Evolutionary conservation across 2,329 filamentous ascomycete species (phyloP), one percentile per base, ranked within the genome.

Genomic region (Pyrenophora teres): DNA sequence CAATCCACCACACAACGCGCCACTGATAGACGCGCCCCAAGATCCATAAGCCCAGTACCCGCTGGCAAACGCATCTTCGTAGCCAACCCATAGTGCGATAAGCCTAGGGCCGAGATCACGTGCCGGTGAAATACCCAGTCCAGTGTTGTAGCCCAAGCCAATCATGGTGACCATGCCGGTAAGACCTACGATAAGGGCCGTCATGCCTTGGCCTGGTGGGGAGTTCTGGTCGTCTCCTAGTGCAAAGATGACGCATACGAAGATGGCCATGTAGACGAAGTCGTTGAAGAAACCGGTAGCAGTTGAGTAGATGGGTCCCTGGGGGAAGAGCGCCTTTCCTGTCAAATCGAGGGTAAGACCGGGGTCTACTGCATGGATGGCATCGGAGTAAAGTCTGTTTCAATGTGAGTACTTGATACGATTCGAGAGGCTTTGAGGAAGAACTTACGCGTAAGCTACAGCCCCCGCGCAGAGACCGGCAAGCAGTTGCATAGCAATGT

Each of bases 91-190:
- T 65, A 85, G 87, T 1, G 82, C 82, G 52, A 88, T 81, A 21
- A 90, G 74, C n/a, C 87, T 78, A 2, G 87, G 87, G 0, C 87
- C 87, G 64, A 90, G 87, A 61, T 90, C 87, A 68, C 87, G 81
- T 18, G 87, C 87, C 36, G 88, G 73, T 60, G 89, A 89, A 55
- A 90, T 87, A 9, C 86, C 70, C 6, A 67, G 56, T 30, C 68
- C 68, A 4, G 62, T 67, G 36, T 69, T 69, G 52, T 67, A 68
- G 7, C 64, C 65, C 6, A 68, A 49, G 0, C 62, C 57, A 2
- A 69, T 56, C 57, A 61, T 64, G 23, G 65, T 60, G 21, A 67
- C 54, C 41, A 65, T 65, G 5, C 49, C 59, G 7, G 62, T 56
- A 31, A 70, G 60, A 4, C 67, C 62, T 25, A 68, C 57, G n/a